Base-by-base conservation (phyloP, 768 basidiomycete species). In the Boletus coccyginus region DNA sequence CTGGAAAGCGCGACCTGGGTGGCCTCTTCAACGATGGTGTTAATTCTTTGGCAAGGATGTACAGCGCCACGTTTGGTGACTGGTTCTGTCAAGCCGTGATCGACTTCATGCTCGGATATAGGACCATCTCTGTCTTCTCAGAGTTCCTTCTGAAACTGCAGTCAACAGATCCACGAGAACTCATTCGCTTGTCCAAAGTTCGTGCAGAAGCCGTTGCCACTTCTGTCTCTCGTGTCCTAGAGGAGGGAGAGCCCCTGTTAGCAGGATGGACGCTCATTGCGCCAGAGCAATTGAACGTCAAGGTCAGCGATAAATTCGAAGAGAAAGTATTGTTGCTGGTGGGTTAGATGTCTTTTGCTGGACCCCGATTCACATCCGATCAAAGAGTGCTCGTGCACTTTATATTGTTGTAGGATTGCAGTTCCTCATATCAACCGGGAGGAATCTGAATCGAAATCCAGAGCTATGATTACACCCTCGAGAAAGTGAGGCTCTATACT, bases 21-120 rank as follows among this genome's bases (percentile, higher is more conserved):
- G 97, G 97, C 0, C 82, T 98, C 77, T 79, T 98, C 17, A 92
- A 97, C 66, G 96, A 99, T 62, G 96, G 97, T 0, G 86, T 96
- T 57, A 99, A 98, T 71, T 97, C 94, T 7, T 74, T 98, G 17
- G 88, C 94, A 32, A 85, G 91, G 63, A 87, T 93, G 86, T 93
- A 87, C 73, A 88, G 89, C 11, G 87, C 92, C 19, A 89, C 91
- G 1, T 93, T 93, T 67, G 86, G 88, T 61, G 97, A 99, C 73
- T 99, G 94, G 89, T 99, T 98, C 73, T 87, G 83, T 55, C 97
- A 99, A 74, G 94, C 95, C 0, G 93, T 96, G 44, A 94, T 98
- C 62, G 91, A 94, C 71, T 95, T 86, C 65, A 84, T 90, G 78
- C 84, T 95, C 49, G 95, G 94, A 29, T 85, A 94, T 70, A 87